phyloP scores from a whole-genome alignment of 805 yeast genomes.

The Candida hungchunana region DNA sequence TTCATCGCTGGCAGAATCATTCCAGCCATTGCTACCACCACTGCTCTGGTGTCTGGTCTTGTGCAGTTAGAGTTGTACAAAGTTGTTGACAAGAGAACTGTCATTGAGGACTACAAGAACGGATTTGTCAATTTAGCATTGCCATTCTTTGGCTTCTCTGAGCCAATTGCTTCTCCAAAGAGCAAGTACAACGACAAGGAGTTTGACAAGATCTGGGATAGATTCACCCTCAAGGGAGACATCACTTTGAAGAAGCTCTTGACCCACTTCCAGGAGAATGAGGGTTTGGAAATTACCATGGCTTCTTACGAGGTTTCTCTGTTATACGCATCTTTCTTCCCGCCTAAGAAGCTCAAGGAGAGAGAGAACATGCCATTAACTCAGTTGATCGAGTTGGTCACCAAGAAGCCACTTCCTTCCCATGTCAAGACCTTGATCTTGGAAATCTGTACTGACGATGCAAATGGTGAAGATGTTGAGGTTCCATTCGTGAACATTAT shows the following conservation, averaged over 20 bases:
- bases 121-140: slow-evolving; percentile 90
- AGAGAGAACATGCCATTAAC: slow-evolving; percentile 65
- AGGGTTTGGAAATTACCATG: slow-evolving; percentile 88
- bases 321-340: slow-evolving; percentile 89
- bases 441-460: slow-evolving; percentile 90
- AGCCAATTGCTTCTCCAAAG: slow-evolving; percentile 84
- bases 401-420: slow-evolving; percentile 73
- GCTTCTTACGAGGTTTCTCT: slow-evolving; percentile 85
- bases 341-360: slow-evolving; percentile 83
- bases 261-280: slow-evolving; percentile 70
- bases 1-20: slow-evolving; percentile 97
- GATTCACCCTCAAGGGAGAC: slow-evolving; percentile 79
- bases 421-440: slow-evolving; percentile 76
- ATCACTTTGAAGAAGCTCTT: slow-evolving; percentile 70
- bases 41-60: slow-evolving; percentile 95
- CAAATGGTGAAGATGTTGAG: slow-evolving; percentile 91
- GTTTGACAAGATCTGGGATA: slow-evolving; percentile 92
- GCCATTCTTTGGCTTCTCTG: slow-evolving; percentile 96
- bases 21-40: slow-evolving; percentile 98
- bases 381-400: slow-evolving; percentile 74
- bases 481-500: slow-evolving; percentile 81
- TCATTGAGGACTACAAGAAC: slow-evolving; percentile 84
- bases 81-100: slow-evolving; percentile 70
- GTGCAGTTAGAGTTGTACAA: slow-evolving; percentile 90
- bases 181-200: slow-evolving; percentile 73